Base-by-base conservation (phyloP, 306 rosid genomes). In the Citrullus mucosospermus region DNA sequence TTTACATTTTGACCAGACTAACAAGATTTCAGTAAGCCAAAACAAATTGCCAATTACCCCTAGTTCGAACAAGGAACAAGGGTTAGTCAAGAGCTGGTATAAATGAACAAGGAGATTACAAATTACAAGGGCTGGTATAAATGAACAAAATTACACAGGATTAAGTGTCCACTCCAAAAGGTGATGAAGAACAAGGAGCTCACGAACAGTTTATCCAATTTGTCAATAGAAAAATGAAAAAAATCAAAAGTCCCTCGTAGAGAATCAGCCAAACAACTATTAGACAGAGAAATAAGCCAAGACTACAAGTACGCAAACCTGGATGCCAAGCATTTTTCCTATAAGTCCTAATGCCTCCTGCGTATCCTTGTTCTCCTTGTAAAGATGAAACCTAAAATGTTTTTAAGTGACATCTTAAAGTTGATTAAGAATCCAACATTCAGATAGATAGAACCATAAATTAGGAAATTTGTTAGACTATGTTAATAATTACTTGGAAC, bases 361-460 rank as follows among this genome's bases (percentile, higher is more conserved):
- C 9, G 97, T 89, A 87, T 95, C 98, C 85, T 95, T 95, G 86
- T 95, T 95, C 87, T 95, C 98, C 86, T 95, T 92, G 86, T 81
- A 92, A 58, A 95, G 92, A 91, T 92, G 85, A 89, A 95, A 95
- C 92, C 98, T 92, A 82, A 16, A 34, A 60, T 61, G 77, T 84
- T 60, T 61, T 61, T 36, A 79, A 44, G 9, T 12, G 51, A 68
- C 75, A 68, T 36, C 17, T 68, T 68, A 39, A 39, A 68, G 18
- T n/a, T 68, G 75, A 68, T 68, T 11, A 8, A 68, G 8, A 66
- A 38, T 38, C 3, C 13, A 43, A 69, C 34, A 38, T 69, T 30
- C 55, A 69, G 32, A 44, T 44, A 44, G 56, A 44, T 69, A 32
- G 30, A 67, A 69, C 56, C 38, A 69, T 69, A 43, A 43, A 69